phyloP scores from a whole-genome alignment of 139 green algal species.

The Coccomyxa sp. region DNA sequence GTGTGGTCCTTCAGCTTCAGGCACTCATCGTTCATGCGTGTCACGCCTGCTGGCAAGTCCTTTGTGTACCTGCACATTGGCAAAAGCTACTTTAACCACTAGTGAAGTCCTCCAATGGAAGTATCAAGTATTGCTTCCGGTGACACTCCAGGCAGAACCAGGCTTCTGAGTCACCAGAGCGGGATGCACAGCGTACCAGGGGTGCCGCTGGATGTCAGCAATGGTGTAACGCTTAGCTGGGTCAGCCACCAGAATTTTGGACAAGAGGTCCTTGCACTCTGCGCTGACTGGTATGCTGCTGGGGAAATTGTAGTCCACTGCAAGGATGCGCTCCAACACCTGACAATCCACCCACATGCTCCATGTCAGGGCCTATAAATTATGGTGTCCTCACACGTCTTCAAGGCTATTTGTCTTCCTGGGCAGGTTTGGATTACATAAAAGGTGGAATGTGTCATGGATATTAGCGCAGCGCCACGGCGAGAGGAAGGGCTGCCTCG shows the following conservation, averaged over 20 bases:
- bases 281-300: conserved; percentile 17
- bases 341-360: conserved; percentile 17
- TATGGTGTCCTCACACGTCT: conserved; percentile 1
- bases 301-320: conserved; percentile 50
- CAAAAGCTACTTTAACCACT: not conserved
- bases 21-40: conserved; percentile 24
- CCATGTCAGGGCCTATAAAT: conserved; percentile 5
- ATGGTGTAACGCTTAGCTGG: conserved; percentile 33
- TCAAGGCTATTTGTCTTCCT: not conserved
- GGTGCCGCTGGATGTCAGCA: conserved; percentile 45
- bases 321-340: conserved; percentile 48
- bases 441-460: not conserved
- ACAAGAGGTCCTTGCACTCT: conserved; percentile 42
- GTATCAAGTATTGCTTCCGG: not conserved
- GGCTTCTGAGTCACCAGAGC: not conserved
- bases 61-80: conserved; percentile 7
- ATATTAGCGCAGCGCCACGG: no score
- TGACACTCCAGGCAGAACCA: not conserved
- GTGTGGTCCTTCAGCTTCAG: conserved; percentile 16
- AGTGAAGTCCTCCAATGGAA: not conserved
- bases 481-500: no score
- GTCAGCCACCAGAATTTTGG: conserved; percentile 21
- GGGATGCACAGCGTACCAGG: conserved; percentile 29
- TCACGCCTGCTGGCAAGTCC: conserved; percentile 21
- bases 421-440: not conserved